phyloP scores from a whole-genome alignment of 2,329 filamentous ascomycete genomes.

The Arthrobotrys sinensis region DNA sequence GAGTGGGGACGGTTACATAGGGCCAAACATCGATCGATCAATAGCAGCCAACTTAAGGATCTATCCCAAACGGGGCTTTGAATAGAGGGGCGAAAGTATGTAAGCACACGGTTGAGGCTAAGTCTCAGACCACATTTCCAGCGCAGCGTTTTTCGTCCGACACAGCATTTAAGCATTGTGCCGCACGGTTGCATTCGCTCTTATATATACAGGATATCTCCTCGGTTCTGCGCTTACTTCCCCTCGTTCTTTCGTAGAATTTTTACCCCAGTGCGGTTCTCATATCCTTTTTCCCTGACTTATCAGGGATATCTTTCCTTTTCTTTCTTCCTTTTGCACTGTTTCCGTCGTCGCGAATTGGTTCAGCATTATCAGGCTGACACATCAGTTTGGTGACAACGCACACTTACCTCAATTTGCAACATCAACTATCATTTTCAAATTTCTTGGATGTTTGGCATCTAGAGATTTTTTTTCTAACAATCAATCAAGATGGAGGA shows the following conservation, averaged over 20 bases:
- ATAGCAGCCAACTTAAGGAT: not conserved
- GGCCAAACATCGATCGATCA: not conserved
- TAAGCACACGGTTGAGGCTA: not conserved
- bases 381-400: not conserved
- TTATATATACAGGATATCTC: not conserved
- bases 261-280: slow-evolving; percentile 3
- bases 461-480: not conserved
- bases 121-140: no score
- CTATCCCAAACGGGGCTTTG: not conserved
- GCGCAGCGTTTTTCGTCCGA: not conserved
- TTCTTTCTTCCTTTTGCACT: not conserved
- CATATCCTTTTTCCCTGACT: not conserved
- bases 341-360: not conserved
- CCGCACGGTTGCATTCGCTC: slow-evolving; percentile 3
- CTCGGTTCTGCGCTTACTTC: slow-evolving; percentile 17
- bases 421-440: not conserved
- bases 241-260: not conserved
- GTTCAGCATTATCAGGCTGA: not conserved
- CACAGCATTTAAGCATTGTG: not conserved
- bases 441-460: not conserved
- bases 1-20: slow-evolving; percentile 7
- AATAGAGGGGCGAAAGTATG: slow-evolving; percentile 3
- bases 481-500: slow-evolving; percentile 25
- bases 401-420: slow-evolving; percentile 9
- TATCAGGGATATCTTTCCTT: not conserved